phyloP scores from a whole-genome alignment of 495 filamentous ascomycete species.

The Penicillium bovifimosum region DNA sequence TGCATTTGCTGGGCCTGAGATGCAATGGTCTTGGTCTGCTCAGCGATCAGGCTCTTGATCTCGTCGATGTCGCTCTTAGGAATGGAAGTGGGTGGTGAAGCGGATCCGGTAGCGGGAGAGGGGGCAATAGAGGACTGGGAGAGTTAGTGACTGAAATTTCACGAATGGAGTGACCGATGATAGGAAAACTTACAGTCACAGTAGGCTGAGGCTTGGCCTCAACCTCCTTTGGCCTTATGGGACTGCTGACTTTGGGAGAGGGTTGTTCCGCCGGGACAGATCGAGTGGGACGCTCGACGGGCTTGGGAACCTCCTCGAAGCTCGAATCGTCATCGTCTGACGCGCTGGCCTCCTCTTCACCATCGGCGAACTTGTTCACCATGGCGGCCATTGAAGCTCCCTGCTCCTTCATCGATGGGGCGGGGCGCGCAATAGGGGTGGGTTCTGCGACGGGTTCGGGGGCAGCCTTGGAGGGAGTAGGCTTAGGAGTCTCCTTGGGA shows the following conservation, averaged over 20 bases:
- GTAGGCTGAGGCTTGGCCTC: slow-evolving; percentile 16
- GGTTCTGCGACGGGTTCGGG: slow-evolving; percentile 37
- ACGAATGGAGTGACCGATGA: background rate
- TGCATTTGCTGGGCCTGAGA: slow-evolving; percentile 42
- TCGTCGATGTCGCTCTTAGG: slow-evolving; percentile 36
- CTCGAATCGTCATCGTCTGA: slow-evolving; percentile 65
- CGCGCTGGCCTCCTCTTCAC: slow-evolving; percentile 53
- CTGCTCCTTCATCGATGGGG: slow-evolving; percentile 72
- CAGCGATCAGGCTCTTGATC: slow-evolving; percentile 41
- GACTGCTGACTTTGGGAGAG: slow-evolving; percentile 34
- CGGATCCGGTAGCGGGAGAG: slow-evolving; percentile 19
- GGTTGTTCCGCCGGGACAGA: slow-evolving; percentile 21
- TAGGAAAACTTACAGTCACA: background rate
- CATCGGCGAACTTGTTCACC: slow-evolving; percentile 78
- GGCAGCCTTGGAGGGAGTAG: slow-evolving; percentile 20
- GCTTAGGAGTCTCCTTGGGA: slow-evolving; percentile 38
- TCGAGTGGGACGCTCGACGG: slow-evolving; percentile 44
- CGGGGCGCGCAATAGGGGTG: slow-evolving; percentile 45
- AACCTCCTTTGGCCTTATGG: slow-evolving; percentile 32
- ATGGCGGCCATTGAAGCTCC: slow-evolving; percentile 76
- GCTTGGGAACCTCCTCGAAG: slow-evolving; percentile 78
- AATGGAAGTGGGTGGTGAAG: slow-evolving; percentile 19
- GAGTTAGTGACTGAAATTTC: slow-evolving; percentile 8
- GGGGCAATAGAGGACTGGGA: slow-evolving; percentile 18
- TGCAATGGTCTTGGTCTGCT: slow-evolving; percentile 43